Evolutionary conservation across 768 basidiomycete genomes (phyloP).

Genomic region (Mycena galopus): DNA sequence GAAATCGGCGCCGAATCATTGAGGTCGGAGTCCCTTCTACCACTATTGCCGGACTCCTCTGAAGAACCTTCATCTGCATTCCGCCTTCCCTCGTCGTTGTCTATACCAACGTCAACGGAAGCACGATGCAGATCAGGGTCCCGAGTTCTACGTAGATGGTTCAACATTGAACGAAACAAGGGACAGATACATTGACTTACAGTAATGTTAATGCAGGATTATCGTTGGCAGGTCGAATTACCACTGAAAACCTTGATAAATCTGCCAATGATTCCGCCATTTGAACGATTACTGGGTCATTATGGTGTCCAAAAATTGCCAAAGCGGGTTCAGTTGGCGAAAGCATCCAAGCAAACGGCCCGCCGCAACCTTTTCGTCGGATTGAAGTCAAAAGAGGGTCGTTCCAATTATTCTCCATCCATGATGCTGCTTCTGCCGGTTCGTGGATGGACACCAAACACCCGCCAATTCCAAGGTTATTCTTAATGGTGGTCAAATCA

Average conservation of each 20-base stretch:
- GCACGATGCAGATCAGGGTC: no score
- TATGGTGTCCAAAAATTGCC: neutral
- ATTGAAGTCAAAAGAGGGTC: neutral
- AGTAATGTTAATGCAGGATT: neutral
- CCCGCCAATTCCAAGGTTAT: no score
- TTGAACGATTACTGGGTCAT: neutral
- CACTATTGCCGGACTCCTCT: no score
- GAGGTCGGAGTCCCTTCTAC: no score
- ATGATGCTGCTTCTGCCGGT: neutral
- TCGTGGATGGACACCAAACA: neutral
- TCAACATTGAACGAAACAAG: neutral
- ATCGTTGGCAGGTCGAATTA: neutral
- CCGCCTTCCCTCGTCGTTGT: no score
- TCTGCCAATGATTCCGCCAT: neutral
- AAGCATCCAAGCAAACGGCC: neutral
- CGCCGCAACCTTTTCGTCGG: neutral
- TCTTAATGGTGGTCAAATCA: no score
- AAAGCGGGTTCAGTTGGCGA: neutral
- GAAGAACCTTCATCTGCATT: no score
- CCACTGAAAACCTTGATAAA: neutral
- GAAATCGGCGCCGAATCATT: no score
- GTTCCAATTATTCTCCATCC: neutral
- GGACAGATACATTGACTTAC: neutral
- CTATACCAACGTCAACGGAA: no score
- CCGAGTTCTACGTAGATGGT: no score